Evolutionary conservation across 768 basidiomycete species (phyloP).

Genomic region (Hygrocybe punicea): DNA sequence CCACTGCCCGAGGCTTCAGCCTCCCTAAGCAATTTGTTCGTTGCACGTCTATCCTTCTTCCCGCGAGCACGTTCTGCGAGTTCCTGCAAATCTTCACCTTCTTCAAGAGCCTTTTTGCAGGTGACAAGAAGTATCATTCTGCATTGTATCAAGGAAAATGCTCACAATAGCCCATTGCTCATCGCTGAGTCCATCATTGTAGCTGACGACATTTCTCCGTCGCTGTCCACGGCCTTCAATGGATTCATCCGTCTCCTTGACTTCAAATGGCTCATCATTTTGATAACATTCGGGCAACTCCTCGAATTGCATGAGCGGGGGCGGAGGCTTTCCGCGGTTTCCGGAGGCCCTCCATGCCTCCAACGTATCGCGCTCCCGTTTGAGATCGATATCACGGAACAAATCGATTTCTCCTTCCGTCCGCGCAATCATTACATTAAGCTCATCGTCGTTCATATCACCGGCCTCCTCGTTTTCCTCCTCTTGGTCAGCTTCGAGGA

Average conservation of each 20-base stretch:
- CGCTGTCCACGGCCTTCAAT: constrained; percentile 84
- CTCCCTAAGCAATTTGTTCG: constrained; percentile 58
- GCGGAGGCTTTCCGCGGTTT: constrained; percentile 73
- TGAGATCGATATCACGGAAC: constrained; percentile 79
- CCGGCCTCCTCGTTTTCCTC: constrained; percentile 88
- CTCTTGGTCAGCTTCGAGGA: constrained; percentile 86
- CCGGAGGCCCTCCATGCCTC: constrained; percentile 71
- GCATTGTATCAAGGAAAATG: constrained; percentile 10
- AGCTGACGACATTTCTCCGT: constrained; percentile 78
- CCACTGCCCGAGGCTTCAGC: constrained; percentile 58
- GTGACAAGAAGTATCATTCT: not conserved
- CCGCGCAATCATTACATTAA: constrained; percentile 89
- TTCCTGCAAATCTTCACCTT: constrained; percentile 77
- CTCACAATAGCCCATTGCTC: constrained; percentile 87
- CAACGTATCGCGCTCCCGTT: constrained; percentile 66
- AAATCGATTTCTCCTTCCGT: constrained; percentile 70
- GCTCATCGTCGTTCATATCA: constrained; percentile 91
- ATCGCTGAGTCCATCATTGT: constrained; percentile 91
- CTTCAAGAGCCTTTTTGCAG: constrained; percentile 62
- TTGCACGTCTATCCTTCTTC: constrained; percentile 59
- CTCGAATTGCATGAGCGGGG: constrained; percentile 73
- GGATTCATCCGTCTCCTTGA: constrained; percentile 55
- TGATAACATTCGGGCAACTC: constrained; percentile 94
- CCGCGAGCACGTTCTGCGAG: constrained; percentile 62
- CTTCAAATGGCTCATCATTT: constrained; percentile 74